These are phyloP conservation scores for Schwanniomyces pseudopolymorphus DNA, from an alignment of 805 yeast species.

Conservation along the genomic window DNA sequence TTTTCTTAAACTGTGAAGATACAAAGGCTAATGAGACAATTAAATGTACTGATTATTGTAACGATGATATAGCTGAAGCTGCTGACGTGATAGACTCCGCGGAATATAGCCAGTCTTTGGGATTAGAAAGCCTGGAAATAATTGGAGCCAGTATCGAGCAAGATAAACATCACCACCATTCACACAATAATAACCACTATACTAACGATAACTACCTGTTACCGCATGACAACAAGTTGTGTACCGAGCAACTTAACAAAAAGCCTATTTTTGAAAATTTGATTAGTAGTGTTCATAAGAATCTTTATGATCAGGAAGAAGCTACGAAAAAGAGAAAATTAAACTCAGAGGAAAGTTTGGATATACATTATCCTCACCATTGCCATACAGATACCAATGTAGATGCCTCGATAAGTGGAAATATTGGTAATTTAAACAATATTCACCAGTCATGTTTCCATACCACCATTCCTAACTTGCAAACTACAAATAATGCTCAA, in stretches of 20 bases:
- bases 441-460: constrained; percentile 47
- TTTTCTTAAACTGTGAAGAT: constrained; percentile 35
- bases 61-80: constrained; percentile 1
- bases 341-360: constrained; percentile 16
- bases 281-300: constrained; percentile 35
- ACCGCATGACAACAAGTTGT: constrained; percentile 20
- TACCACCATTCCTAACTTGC: constrained; percentile 36
- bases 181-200: neutral
- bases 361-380: constrained; percentile 41
- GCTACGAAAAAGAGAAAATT: constrained; percentile 8
- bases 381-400: constrained; percentile 25
- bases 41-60: constrained; percentile 1
- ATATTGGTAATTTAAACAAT: constrained; percentile 12
- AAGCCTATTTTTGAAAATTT: constrained; percentile 38
- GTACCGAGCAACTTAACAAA: constrained; percentile 28
- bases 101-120: neutral
- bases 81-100: neutral
- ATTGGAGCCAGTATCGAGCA: neutral
- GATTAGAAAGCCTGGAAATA: neutral
- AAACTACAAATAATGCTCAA: constrained; percentile 4
- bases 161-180: neutral
- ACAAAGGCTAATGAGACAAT: constrained; percentile 2
- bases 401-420: constrained; percentile 1
- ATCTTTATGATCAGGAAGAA: constrained; percentile 15
- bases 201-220: neutral